Evolutionary conservation across 352 stramenopile species (phyloP), one percentile per base, ranked within the genome.

Genomic region (Blastocystis sp.): DNA sequence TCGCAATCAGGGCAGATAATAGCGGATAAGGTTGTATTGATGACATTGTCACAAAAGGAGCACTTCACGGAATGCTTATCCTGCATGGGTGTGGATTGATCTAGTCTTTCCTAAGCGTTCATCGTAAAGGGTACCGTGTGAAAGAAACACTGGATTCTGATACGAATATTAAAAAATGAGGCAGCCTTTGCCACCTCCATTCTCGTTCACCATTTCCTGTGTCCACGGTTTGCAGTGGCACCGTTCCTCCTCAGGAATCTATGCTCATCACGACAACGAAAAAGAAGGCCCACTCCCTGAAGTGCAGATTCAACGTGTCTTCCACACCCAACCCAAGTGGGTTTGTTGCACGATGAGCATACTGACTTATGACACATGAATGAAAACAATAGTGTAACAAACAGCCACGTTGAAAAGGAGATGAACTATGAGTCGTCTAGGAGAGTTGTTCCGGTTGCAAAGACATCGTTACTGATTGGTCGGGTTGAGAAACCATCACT

Each of bases 191-290:
- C 38, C 62, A 19, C 17, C n/a, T 57, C 69, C 57, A 59, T 60
- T 24, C 24, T 40, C 10, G 24, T 88, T 34, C n/a, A 79, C 78
- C 11, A 88, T 24, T 45, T 76, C 64, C 38, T 88, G 78, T 59
- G 78, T 88, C 78, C 78, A 88, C 0, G 78, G 78, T 34, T 88
- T 88, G 38, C 78, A 88, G 52, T 88, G 78, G 54, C 78, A 88
- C 3, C 78, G 52, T 38, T 88, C n/a, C 3, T 88, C 78, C 10
- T 88, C 62, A 34, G 78, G 78, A 64, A 88, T 61, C 64, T 84
- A 68, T 34, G 3, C 34, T 14, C 48, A 54, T 68, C 19, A 66
- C 4, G 6, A 17, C 10, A 59, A 1, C 3, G 24, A 21, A 69
- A 1, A 4, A 42, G 10, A 28, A 24, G 48, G 6, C 10, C 45